Evolutionary conservation across 768 basidiomycete species (phyloP).

Genomic region (Rhizopogon vulgaris): DNA sequence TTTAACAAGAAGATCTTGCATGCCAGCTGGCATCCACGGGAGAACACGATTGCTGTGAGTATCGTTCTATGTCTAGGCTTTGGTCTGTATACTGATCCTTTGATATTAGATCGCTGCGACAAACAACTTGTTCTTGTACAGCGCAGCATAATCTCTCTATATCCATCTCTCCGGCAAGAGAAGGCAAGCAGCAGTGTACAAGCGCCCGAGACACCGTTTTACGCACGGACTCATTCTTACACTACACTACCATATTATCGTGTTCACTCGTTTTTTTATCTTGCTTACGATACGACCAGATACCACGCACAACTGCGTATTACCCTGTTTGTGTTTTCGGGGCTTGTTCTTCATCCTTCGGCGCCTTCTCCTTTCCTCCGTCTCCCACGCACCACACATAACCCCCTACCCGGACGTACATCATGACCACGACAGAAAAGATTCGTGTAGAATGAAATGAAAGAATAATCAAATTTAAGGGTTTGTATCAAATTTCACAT

Average conservation of each 20-base stretch:
- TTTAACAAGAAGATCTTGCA: constrained; percentile 98
- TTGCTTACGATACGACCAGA: constrained; percentile 29
- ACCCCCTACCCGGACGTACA: constrained; percentile 10
- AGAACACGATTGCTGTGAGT: constrained; percentile 95
- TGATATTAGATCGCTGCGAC: constrained; percentile 81
- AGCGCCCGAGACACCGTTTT: constrained; percentile 14
- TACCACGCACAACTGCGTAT: constrained; percentile 7
- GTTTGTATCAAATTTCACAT: constrained; percentile 23
- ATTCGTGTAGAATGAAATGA: constrained; percentile 17
- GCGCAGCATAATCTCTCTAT: constrained; percentile 32
- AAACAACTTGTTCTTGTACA: constrained; percentile 30
- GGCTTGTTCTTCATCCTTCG: constrained; percentile 16
- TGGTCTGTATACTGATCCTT: not conserved
- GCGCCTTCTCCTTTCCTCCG: constrained; percentile 9
- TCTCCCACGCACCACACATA: constrained; percentile 11
- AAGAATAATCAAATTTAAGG: constrained; percentile 25
- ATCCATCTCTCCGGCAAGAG: constrained; percentile 4
- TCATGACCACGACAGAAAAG: constrained; percentile 23
- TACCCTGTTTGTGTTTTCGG: constrained; percentile 16
- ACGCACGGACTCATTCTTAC: constrained; percentile 10
- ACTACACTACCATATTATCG: constrained; percentile 6
- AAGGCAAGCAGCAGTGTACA: not conserved
- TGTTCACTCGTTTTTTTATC: constrained; percentile 9
- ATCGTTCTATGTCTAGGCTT: not conserved
- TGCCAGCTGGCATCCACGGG: constrained; percentile 95